Evolutionary conservation across 2,329 filamentous ascomycete species (phyloP).

Genomic region (Gaeumannomyces tritici): DNA sequence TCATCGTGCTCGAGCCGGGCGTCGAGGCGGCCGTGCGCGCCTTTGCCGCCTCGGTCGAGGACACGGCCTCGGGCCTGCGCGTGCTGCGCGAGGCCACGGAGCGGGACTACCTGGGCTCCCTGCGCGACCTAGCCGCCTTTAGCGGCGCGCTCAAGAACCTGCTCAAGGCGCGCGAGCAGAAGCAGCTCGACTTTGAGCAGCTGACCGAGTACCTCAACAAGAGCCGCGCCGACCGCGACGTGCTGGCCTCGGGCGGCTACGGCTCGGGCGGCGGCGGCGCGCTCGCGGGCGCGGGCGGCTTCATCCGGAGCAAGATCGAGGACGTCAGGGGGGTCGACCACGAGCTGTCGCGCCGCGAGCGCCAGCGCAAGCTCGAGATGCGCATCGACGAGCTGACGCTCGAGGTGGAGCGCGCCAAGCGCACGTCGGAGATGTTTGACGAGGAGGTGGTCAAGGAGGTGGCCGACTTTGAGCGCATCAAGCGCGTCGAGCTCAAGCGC

Average conservation of each 20-base stretch:
- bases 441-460: conserved; percentile 93
- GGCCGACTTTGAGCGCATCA: conserved; percentile 91
- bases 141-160: conserved; percentile 78
- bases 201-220: conserved; percentile 93
- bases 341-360: conserved; percentile 79
- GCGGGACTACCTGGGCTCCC: conserved; percentile 85
- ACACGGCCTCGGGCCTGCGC: conserved; percentile 69
- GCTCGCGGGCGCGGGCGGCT: conserved; percentile 69
- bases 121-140: conserved; percentile 94
- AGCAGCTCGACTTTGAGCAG: conserved; percentile 95
- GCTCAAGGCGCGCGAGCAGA: conserved; percentile 89
- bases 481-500: conserved; percentile 81
- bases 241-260: conserved; percentile 53
- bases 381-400: conserved; percentile 84
- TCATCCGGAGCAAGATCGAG: conserved; percentile 89
- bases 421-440: conserved; percentile 84
- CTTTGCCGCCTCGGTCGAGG: conserved; percentile 79
- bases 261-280: conserved; percentile 17
- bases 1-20: conserved; percentile 80
- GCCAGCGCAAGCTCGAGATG: conserved; percentile 81
- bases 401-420: conserved; percentile 81
- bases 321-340: conserved; percentile 96
- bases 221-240: conserved; percentile 77
- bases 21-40: conserved; percentile 74
- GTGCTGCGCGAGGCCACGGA: conserved; percentile 85